phyloP scores from a whole-genome alignment of 352 stramenopile genomes.

The Globisporangium nodosum region DNA sequence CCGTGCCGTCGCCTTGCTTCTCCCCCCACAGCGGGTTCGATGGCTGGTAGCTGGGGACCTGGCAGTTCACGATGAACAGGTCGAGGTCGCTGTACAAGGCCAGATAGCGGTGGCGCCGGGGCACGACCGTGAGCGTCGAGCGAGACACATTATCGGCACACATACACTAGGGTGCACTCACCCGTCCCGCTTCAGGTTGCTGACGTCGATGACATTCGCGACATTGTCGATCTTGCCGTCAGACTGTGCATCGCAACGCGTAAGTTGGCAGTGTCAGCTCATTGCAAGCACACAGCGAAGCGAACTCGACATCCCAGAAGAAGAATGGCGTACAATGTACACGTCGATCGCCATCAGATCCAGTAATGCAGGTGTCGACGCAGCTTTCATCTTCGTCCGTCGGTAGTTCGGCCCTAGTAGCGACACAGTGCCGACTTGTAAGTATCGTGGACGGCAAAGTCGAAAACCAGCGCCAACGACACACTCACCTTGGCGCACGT shows the following conservation, averaged over 20 bases:
- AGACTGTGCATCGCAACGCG: slow-evolving; percentile 27
- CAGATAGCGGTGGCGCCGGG: background rate
- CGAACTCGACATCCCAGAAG: background rate
- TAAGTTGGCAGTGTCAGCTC: background rate
- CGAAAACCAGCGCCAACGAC: background rate
- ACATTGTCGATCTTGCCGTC: slow-evolving; percentile 70
- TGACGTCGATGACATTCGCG: slow-evolving; percentile 59
- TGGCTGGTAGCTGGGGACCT: slow-evolving; percentile 78
- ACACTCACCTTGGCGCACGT: slow-evolving; percentile 64
- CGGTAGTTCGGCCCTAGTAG: slow-evolving; percentile 62
- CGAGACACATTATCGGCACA: background rate
- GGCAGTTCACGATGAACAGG: slow-evolving; percentile 79
- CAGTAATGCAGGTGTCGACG: slow-evolving; percentile 48
- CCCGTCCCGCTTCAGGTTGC: slow-evolving; percentile 25
- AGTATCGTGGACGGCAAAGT: background rate
- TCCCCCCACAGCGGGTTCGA: slow-evolving; percentile 83
- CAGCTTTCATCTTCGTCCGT: slow-evolving; percentile 65
- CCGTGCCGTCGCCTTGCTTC: slow-evolving; percentile 59
- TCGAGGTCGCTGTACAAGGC: slow-evolving; percentile 26
- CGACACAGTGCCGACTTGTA: background rate
- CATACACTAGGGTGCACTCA: slow-evolving; percentile 9
- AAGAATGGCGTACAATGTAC: slow-evolving; percentile 35
- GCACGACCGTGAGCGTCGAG: background rate
- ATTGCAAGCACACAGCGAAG: background rate
- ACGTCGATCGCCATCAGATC: slow-evolving; percentile 67